Percentiles rank a stretch among this genome's conserved stretches.
These are phyloP conservation scores for Scheffersomyces cryptocercus DNA, from an alignment of 1,139 yeast genomes.

Conservation along the genomic window DNA sequence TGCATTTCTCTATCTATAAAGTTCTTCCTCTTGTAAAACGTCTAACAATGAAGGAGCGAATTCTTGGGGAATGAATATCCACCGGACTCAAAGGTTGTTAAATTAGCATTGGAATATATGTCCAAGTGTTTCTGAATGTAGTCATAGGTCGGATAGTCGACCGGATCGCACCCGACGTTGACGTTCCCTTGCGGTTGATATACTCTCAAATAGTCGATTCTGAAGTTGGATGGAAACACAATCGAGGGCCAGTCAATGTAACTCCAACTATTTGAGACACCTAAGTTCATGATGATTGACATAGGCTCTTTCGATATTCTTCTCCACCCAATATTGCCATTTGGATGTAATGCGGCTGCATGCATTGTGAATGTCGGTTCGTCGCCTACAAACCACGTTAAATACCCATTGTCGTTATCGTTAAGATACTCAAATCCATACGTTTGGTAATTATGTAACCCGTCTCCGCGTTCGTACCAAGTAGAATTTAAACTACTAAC, in stretches of 20 bases:
- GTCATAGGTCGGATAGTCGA: constrained; percentile 24
- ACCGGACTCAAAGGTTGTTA: constrained; percentile 23
- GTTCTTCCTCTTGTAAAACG: neutral
- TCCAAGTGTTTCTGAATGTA: constrained; percentile 23
- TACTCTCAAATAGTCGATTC: constrained; percentile 27
- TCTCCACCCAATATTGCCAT: constrained; percentile 29
- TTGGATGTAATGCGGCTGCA: constrained; percentile 26
- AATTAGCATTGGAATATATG: constrained; percentile 24
- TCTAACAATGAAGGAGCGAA: constrained; percentile 11
- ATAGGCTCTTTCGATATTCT: constrained; percentile 29
- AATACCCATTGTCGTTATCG: constrained; percentile 23
- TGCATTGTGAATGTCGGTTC: constrained; percentile 24
- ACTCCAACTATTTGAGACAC: constrained; percentile 32
- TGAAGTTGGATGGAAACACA: constrained; percentile 25
- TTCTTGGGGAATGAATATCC: constrained; percentile 27
- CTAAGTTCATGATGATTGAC: constrained; percentile 29
- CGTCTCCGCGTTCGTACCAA: constrained; percentile 27
- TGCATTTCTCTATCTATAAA: too few relatives aligned
- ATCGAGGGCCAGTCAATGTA: constrained; percentile 31
- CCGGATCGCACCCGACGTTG: constrained; percentile 28
- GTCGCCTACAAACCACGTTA: constrained; percentile 29
- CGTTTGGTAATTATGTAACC: constrained; percentile 20
- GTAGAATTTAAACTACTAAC: constrained; percentile 23
- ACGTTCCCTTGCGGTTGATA: constrained; percentile 25
- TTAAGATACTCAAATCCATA: constrained; percentile 28